Evolutionary conservation across 2,329 filamentous ascomycete genomes (phyloP).

Genomic region (Epichloe festucae): DNA sequence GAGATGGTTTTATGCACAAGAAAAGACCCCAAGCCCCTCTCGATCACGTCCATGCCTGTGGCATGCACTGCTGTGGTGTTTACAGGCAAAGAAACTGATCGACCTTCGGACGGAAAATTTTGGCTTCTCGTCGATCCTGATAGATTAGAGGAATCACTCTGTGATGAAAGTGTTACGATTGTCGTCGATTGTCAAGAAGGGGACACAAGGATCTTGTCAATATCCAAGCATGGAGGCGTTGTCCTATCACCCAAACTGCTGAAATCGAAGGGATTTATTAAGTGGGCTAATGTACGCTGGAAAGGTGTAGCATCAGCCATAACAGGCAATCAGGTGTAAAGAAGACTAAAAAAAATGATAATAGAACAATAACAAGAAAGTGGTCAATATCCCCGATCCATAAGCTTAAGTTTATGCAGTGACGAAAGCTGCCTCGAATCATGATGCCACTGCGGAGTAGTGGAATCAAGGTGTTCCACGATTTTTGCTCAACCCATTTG

Average conservation of each 20-base stretch:
- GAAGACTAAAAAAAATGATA: conserved; percentile 11
- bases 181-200: conserved; percentile 54
- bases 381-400: not conserved
- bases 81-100: conserved; percentile 43
- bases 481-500: not conserved
- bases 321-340: conserved; percentile 6
- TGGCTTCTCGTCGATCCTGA: conserved; percentile 87
- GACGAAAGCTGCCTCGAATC: too few species aligned
- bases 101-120: conserved; percentile 32
- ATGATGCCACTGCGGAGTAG: too few species aligned
- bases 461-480: not conserved
- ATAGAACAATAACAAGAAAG: conserved; percentile 3
- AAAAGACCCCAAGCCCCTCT: conserved; percentile 40
- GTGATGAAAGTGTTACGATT: conserved; percentile 69
- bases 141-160: conserved; percentile 74
- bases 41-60: conserved; percentile 55
- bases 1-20: conserved; percentile 67
- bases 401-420: not conserved
- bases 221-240: conserved; percentile 77
- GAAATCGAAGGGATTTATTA: conserved; percentile 48
- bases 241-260: conserved; percentile 49
- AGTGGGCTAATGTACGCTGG: conserved; percentile 23
- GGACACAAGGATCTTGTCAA: conserved; percentile 46
- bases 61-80: conserved; percentile 72
- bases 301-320: conserved; percentile 22